phyloP scores from a whole-genome alignment of 2,329 filamentous ascomycete genomes.

The Botryotinia globosa region DNA sequence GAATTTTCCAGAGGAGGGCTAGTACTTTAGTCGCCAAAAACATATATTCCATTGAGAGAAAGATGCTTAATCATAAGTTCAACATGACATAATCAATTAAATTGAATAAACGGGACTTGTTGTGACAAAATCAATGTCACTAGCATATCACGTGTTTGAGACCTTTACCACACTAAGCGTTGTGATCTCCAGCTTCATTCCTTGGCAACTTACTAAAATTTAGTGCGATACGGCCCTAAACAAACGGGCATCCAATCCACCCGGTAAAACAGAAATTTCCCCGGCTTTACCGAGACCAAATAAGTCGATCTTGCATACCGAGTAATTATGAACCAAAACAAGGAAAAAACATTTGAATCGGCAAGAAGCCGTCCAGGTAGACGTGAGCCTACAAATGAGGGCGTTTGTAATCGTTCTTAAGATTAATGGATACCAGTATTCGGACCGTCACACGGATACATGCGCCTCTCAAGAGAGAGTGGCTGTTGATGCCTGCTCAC shows the following conservation, averaged over 20 bases:
- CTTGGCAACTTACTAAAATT: not conserved
- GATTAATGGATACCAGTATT: not conserved
- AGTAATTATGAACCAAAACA: not conserved
- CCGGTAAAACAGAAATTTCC: not conserved
- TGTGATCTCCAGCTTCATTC: not conserved
- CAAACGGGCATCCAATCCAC: not conserved
- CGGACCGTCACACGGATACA: not conserved
- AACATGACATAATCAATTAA: too few species aligned
- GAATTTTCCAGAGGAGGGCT: too few species aligned
- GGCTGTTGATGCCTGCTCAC: not conserved
- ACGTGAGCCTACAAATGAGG: not conserved
- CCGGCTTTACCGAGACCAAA: not conserved
- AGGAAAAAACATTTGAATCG: not conserved
- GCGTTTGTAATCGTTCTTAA: accelerated
- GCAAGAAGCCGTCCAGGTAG: not conserved
- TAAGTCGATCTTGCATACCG: not conserved
- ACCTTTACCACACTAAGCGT: not conserved
- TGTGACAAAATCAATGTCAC: not conserved
- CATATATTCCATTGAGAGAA: too few species aligned
- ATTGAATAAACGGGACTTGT: too few species aligned
- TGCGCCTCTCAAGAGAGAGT: not conserved
- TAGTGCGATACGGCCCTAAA: not conserved
- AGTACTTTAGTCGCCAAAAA: too few species aligned
- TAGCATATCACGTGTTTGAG: not conserved
- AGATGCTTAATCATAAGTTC: not conserved